Base-by-base conservation (phyloP, 139 green algal genomes). In the Trebouxia sp. region DNA sequence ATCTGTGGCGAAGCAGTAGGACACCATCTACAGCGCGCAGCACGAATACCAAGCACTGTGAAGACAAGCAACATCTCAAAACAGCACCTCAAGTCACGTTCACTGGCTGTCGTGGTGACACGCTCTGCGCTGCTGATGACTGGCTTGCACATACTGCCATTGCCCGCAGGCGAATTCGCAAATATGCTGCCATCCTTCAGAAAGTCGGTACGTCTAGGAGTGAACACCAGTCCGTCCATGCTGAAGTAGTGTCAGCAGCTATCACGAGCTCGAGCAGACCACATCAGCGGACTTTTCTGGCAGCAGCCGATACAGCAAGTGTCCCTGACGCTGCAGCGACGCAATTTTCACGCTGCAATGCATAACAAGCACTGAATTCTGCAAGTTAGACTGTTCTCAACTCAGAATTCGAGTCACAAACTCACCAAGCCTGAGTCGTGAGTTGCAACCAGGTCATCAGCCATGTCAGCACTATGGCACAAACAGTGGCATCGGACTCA, bases 101-200 rank as follows among this genome's bases (percentile, higher is more conserved):
- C n/a, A n/a, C n/a, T n/a, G n/a, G n/a, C n/a, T n/a, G n/a, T n/a
- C n/a, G n/a, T n/a, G n/a, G n/a, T n/a, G n/a, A n/a, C n/a, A n/a
- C n/a, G n/a, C n/a, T 45, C 32, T 72, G n/a, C 37, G 62, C 32
- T 8, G 12, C 32, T 2, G 62, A 35, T 5, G 43, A 72, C 1
- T 24, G 62, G 62, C 32, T 42, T 42, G 1, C 8, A 42, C 12
- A 30, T 20, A 22, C 14, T 15, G 9, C 10, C 24, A 3, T 30
- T 70, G 11, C 5, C 28, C 12, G 67, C 67, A 38, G 67, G 67
- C 5, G 41, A 51, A 2, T 56, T 38, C 30, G 67, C 41, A 38
- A 77, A 77, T 11, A 77, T 77, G 1, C 67, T 56, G 39, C 67
- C 67, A 24, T 77, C 67, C 41, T 53, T 51, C 3, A 77, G 22